Base-by-base conservation (phyloP, 2,329 filamentous ascomycete species). In the Bisporella sp. region DNA sequence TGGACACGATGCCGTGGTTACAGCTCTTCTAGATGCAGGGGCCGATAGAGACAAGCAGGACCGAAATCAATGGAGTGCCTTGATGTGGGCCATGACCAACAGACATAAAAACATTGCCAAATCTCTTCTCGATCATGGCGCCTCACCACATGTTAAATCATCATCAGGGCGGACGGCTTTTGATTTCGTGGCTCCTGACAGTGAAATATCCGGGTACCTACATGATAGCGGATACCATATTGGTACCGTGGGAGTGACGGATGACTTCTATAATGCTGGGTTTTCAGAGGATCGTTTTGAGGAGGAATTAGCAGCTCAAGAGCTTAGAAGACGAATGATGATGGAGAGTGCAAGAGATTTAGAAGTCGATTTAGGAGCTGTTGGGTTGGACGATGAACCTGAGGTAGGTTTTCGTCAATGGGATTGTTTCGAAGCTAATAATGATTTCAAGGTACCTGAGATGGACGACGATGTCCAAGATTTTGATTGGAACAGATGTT, bases 61-160 rank as follows among this genome's bases (percentile, higher is more conserved):
- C 66, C 87, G 85, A 56, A 97, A 97, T 65, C 86, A 95, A 64
- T 99, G 93, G 93, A 97, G 89, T 62, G 88, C 93, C 11, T 76
- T 99, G 54, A 99, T 99, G 91, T 99, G 93, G 93, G 92, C 93
- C 46, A 97, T 97, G 89, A 99, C 93, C 50, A 99, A 99, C 68
- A 77, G 91, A 51, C 93, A 99, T 70, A 97, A 97, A 70, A 84
- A 84, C 45, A 99, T 99, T 59, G 91, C 92, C 35, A 97, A 97
- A 69, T 76, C 90, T 8, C 73, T 99, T 12, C 78, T 99, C 33
- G 92, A 99, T 66, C 88, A 93, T 62, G 91, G 91, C 12, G 93
- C 93, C 21, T 96, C 91, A n/a, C 86, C 91, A 3, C 92, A 97
- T 62, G 87, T 95, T 59, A 96, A 95, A 67, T 97, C 93, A 1